Evolutionary conservation across 805 yeast genomes (phyloP), one percentile per base, ranked within the genome.

Genomic region (Candida sphagnicola): DNA sequence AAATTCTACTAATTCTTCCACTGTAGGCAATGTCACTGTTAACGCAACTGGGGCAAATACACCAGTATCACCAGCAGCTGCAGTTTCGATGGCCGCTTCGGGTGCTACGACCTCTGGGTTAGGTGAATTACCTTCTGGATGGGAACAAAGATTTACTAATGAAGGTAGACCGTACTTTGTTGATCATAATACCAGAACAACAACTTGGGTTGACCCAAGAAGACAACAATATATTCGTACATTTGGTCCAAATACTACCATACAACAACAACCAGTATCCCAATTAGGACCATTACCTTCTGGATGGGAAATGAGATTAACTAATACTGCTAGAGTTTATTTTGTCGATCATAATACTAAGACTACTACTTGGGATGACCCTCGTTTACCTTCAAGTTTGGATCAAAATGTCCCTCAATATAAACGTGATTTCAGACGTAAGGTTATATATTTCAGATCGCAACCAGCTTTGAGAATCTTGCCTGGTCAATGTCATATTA

Each of bases 341-440:
- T 93, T 93, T 62, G 99, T 93, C 49, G 99, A 93, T 64, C 99
- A 93, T 71, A 93, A 93, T 67, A 93, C 99, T 23, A 93, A 93
- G 69, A 93, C 99, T 0, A 93, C 99, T 0, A 93, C 99, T 1
- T 93, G 99, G 99, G 99, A 93, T 65, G 99, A 93, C 61, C 99
- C 99, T 47, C 82, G 99, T 59, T 75, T 93, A 59, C 99, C 99
- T 37, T 88, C 97, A 4, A 86, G 96, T 6, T 72, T 93, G 52
- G 99, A 93, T 63, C 98, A 93, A 68, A 91, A 91, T 52, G 99
- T 93, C 53, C 99, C 99, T 16, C 98, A 93, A 68, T 93, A 93
- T 65, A 93, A 93, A 76, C 91, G 99, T 72, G 99, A 93, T 65
- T 93, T 93, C 69, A 78, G 99, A 67, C 82, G 99, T 68, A 93